Evolutionary conservation across 495 filamentous ascomycete species (phyloP).

Genomic region (Penicillium turbatum): DNA sequence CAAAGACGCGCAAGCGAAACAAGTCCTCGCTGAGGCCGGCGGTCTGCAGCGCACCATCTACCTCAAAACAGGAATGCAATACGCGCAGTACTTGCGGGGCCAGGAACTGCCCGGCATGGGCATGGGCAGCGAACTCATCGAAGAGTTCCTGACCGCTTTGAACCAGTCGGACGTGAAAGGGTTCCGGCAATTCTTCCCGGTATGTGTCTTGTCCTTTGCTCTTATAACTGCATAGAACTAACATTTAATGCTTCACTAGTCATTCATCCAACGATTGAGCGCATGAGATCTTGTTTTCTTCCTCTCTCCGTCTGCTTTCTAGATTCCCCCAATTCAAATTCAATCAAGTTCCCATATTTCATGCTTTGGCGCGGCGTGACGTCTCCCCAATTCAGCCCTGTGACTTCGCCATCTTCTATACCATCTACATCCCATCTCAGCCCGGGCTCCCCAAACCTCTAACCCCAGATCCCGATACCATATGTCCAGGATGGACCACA

Average conservation of each 20-base stretch:
- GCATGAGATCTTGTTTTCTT: constrained; percentile 32
- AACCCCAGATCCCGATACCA: not conserved
- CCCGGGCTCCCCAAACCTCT: not conserved
- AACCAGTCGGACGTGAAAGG: constrained; percentile 48
- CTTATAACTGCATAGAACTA: not conserved
- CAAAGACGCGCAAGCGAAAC: constrained; percentile 77
- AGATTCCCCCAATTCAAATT: constrained; percentile 42
- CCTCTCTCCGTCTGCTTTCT: constrained; percentile 29
- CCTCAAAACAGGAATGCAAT: constrained; percentile 69
- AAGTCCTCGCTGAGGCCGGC: constrained; percentile 80
- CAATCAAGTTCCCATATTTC: constrained; percentile 19
- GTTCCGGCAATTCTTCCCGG: constrained; percentile 54
- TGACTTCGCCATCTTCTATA: constrained; percentile 11
- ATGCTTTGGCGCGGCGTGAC: constrained; percentile 24
- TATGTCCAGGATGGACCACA: not conserved
- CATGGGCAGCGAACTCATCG: constrained; percentile 46
- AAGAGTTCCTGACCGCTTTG: constrained; percentile 53
- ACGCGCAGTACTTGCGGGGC: constrained; percentile 51
- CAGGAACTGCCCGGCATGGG: constrained; percentile 52
- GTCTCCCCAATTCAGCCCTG: constrained; percentile 15
- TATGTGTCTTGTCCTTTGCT: constrained; percentile 20
- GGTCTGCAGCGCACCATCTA: constrained; percentile 82
- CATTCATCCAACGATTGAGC: constrained; percentile 48
- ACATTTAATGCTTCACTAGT: constrained; percentile 22
- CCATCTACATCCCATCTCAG: constrained; percentile 1